A percentile compares a stretch with the other conserved stretches of the same genome.
These are phyloP conservation scores for Saccharomycopsis schoenii DNA, from an alignment of 805 yeast genomes.

Conservation along the genomic window DNA sequence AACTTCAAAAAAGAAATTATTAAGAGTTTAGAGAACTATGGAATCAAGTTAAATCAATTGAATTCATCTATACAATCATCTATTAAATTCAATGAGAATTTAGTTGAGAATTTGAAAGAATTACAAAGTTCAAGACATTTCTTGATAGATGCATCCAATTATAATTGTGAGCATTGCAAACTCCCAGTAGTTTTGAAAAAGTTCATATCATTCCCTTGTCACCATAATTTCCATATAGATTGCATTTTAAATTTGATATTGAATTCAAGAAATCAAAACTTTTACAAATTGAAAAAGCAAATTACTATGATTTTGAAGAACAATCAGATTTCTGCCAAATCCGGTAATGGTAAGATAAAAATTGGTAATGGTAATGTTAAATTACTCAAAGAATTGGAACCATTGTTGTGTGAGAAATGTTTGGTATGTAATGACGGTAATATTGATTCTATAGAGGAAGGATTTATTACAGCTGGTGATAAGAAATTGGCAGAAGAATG, in stretches of 20 bases:
- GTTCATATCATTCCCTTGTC: slow-evolving; percentile 80
- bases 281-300: slow-evolving; percentile 49
- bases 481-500: slow-evolving; percentile 13
- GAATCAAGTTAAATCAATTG: slow-evolving; percentile 51
- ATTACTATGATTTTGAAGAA: slow-evolving; percentile 16
- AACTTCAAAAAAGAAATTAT: slow-evolving; percentile 79
- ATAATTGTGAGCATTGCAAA: slow-evolving; percentile 54
- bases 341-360: slow-evolving; percentile 21
- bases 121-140: slow-evolving; percentile 25
- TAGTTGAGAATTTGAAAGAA: slow-evolving; percentile 47
- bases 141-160: slow-evolving; percentile 18
- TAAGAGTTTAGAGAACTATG: slow-evolving; percentile 64
- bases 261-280: slow-evolving; percentile 54
- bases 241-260: slow-evolving; percentile 61
- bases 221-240: slow-evolving; percentile 81
- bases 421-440: slow-evolving; percentile 67
- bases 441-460: slow-evolving; percentile 59
- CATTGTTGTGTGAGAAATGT: slow-evolving; percentile 53
- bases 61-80: slow-evolving; percentile 72
- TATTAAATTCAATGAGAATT: slow-evolving; percentile 45
- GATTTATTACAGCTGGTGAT: slow-evolving; percentile 27
- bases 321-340: neutral
- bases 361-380: slow-evolving; percentile 23
- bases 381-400: slow-evolving; percentile 41
- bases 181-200: slow-evolving; percentile 60